Conservation (phyloP, 306 rosid genomes). For the Cicer cuneatum region DNA sequence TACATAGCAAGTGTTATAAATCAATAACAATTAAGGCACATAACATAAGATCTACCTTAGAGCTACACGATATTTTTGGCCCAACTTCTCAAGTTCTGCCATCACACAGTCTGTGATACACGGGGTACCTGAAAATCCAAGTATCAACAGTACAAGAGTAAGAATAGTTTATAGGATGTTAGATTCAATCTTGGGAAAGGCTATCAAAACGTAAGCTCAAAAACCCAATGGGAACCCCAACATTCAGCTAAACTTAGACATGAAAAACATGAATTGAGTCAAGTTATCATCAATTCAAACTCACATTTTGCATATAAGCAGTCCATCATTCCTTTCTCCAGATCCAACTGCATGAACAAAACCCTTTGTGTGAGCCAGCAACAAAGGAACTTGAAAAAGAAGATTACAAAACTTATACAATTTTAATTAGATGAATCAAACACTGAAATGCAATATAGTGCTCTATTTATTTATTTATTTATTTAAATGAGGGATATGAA, state of each 20-base stretch:
- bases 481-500: not conserved
- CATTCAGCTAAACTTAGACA: slow-evolving; percentile 9
- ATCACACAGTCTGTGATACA: slow-evolving; percentile 96
- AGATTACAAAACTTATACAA: not conserved
- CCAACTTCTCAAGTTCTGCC: slow-evolving; percentile 92
- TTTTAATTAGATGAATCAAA: not conserved
- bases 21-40: slow-evolving; percentile 24
- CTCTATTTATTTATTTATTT: not conserved
- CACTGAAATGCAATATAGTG: not conserved
- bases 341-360: slow-evolving; percentile 66
- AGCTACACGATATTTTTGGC: slow-evolving; percentile 90
- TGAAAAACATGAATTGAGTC: slow-evolving; percentile 1
- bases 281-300: slow-evolving; percentile 40
- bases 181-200: slow-evolving; percentile 5
- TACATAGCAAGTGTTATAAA: slow-evolving; percentile 5
- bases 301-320: slow-evolving; percentile 95
- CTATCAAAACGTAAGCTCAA: slow-evolving; percentile 5
- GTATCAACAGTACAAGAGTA: not conserved
- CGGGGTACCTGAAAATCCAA: slow-evolving; percentile 74
- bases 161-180: not conserved
- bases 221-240: not conserved
- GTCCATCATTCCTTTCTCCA: slow-evolving; percentile 96
- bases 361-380: slow-evolving; percentile 16
- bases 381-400: slow-evolving; percentile 9
- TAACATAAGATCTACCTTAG: slow-evolving; percentile 59